Evolutionary conservation across 305 asterid species (phyloP).

Genomic region (Rubia occidens): DNA sequence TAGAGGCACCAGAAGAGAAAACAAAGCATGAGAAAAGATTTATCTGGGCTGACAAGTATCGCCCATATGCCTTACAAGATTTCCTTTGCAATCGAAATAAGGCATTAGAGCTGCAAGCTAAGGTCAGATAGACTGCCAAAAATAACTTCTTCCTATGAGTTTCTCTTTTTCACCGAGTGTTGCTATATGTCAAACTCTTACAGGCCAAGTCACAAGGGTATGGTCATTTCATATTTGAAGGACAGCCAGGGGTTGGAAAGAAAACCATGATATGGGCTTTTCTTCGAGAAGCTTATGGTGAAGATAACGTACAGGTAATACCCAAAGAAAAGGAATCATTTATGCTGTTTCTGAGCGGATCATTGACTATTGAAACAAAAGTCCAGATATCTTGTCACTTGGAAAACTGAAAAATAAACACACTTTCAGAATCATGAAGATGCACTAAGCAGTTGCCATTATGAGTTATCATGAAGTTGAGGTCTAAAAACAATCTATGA

Average conservation of each 20-base stretch:
- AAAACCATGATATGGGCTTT: slow-evolving; percentile 80
- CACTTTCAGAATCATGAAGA: background rate
- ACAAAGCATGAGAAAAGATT: slow-evolving; percentile 25
- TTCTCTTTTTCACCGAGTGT: background rate
- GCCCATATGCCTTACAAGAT: slow-evolving; percentile 49
- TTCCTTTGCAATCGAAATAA: slow-evolving; percentile 54
- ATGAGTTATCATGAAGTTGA: background rate
- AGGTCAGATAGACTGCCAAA: slow-evolving; percentile 18
- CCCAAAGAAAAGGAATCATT: background rate
- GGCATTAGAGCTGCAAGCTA: slow-evolving; percentile 43
- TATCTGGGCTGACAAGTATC: slow-evolving; percentile 56
- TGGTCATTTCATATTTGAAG: slow-evolving; percentile 66
- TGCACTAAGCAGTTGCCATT: background rate
- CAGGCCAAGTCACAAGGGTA: slow-evolving; percentile 25
- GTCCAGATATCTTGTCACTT: background rate
- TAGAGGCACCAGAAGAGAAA: slow-evolving; percentile 11
- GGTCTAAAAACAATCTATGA: background rate
- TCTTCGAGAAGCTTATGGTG: slow-evolving; percentile 57
- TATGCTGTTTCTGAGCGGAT: background rate
- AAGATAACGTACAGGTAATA: slow-evolving; percentile 52
- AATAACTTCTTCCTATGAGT: background rate
- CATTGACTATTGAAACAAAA: background rate
- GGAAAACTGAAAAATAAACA: background rate
- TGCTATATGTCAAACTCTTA: slow-evolving; percentile 16
- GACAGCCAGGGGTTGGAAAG: slow-evolving; percentile 81